These are phyloP conservation scores for Camelina laxa DNA, from an alignment of 345 rosid species.

Conservation along the genomic window DNA sequence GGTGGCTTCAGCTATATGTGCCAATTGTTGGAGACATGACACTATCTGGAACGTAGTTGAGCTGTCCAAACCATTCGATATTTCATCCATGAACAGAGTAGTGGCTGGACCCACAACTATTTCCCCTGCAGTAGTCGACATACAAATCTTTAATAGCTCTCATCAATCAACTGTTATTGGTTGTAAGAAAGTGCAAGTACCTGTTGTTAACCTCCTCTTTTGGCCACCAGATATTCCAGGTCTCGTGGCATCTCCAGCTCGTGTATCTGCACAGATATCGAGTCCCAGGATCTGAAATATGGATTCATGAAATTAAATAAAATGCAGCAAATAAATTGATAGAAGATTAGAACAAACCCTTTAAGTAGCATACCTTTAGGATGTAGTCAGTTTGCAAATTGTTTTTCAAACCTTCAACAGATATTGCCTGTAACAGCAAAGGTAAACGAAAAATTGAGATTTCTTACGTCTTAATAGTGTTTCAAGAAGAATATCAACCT, in stretches of 20 bases:
- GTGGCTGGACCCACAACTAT: slow-evolving; percentile 59
- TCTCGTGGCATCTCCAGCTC: slow-evolving; percentile 47
- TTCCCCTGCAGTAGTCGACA: slow-evolving; percentile 48
- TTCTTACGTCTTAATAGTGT: neutral
- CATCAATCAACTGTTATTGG: neutral
- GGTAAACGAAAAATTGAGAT: neutral
- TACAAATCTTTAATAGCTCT: neutral
- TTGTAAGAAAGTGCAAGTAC: slow-evolving; percentile 26
- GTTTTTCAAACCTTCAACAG: slow-evolving; percentile 47
- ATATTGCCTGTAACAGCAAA: slow-evolving; percentile 45
- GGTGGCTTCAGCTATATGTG: slow-evolving; percentile 51
- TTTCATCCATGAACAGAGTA: slow-evolving; percentile 65
- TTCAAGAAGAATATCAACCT: neutral
- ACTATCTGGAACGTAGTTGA: slow-evolving; percentile 64
- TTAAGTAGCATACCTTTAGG: slow-evolving; percentile 45
- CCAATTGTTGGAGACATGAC: slow-evolving; percentile 54
- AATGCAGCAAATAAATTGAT: neutral
- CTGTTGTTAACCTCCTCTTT: slow-evolving; percentile 53
- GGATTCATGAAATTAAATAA: neutral
- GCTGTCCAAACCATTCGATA: slow-evolving; percentile 69
- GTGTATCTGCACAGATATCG: slow-evolving; percentile 51
- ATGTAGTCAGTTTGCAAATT: slow-evolving; percentile 58
- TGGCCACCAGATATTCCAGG: slow-evolving; percentile 62
- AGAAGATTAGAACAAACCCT: neutral
- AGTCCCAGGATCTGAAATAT: slow-evolving; percentile 54